Base-by-base conservation (phyloP, 2,329 filamentous ascomycete genomes). In the Sclerotinia subarctica region DNA sequence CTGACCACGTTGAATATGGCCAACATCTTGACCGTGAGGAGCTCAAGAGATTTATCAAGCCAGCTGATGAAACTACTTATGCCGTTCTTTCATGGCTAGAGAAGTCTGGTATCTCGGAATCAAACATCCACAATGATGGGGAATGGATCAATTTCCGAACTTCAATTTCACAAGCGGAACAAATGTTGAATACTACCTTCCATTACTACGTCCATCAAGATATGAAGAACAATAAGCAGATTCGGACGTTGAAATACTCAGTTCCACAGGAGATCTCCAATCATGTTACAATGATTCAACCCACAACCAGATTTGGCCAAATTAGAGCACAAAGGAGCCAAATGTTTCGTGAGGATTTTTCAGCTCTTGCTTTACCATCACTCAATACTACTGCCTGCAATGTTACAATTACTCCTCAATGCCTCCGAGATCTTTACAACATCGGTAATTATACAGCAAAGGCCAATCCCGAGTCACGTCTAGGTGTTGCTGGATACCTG, bases 401-500 rank as follows among this genome's bases (percentile, higher is more conserved):
- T 46, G 53, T 65, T 21, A 73, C 73, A 15, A 76, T 79, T 32
- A 79, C 78, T 5, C 77, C 78, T 24, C 69, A 68, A 5, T 80
- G 78, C 58, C 72, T 80, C 2, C 66, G 74, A 42, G 71, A 69
- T 44, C 70, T 79, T 38, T 79, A 79, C 67, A 77, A 75, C 38
- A 72, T 78, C 71, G 76, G 87, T 77, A 29, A 84, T 88, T 73
- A 74, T 35, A 15, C 85, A 81, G 73, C 86, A 82, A 52, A 70
- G 29, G 66, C 72, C 21, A 64, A 64, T 13, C 69, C 66, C 32
- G 89, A 79, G 0, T 89, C 89, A 68, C 85, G 83, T 68, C 85
- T 89, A 63, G 90, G 89, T n/a, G 87, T 92, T 24, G 72, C 73
- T 26, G 82, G 81, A 5, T 85, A 83, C 69, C 72, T 79, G 0